These are phyloP conservation scores for Pichia heedii DNA, from an alignment of 805 yeast genomes.

Conservation along the genomic window DNA sequence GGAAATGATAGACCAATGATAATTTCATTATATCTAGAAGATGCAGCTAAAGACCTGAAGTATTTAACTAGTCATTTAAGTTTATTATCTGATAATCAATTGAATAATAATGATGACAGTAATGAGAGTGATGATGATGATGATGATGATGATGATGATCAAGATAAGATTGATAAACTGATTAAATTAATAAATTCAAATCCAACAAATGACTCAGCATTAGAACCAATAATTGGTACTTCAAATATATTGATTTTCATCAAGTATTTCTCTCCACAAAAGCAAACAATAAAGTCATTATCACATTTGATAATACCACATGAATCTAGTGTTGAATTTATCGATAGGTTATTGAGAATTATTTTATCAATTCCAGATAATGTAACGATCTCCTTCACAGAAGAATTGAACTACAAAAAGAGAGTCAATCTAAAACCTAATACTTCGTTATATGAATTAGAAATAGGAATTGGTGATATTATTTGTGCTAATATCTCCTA, in stretches of 20 bases:
- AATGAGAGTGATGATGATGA: neutral
- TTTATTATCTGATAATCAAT: constrained; percentile 5
- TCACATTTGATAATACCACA: constrained; percentile 48
- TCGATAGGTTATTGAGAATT: constrained; percentile 33
- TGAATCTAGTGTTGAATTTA: constrained; percentile 33
- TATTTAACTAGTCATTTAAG: constrained; percentile 21
- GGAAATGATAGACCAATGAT: constrained; percentile 35
- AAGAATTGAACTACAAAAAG: constrained; percentile 51
- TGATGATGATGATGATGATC: constrained; percentile 1
- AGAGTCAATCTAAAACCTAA: constrained; percentile 35
- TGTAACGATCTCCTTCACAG: constrained; percentile 34
- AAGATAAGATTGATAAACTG: constrained; percentile 8
- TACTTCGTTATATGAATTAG: constrained; percentile 45
- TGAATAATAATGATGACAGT: no score
- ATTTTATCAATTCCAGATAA: constrained; percentile 32
- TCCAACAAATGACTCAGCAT: constrained; percentile 9
- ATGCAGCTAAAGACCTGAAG: constrained; percentile 34
- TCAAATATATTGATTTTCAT: constrained; percentile 37
- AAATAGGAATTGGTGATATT: constrained; percentile 63
- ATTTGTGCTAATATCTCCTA: constrained; percentile 28
- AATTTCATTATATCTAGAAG: constrained; percentile 56
- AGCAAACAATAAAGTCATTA: constrained; percentile 53
- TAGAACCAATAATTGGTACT: constrained; percentile 17
- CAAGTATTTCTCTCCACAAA: constrained; percentile 55
- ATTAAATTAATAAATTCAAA: constrained; percentile 1